phyloP scores from a whole-genome alignment of 2,329 filamentous ascomycete genomes.

The Hortaea sp. region DNA sequence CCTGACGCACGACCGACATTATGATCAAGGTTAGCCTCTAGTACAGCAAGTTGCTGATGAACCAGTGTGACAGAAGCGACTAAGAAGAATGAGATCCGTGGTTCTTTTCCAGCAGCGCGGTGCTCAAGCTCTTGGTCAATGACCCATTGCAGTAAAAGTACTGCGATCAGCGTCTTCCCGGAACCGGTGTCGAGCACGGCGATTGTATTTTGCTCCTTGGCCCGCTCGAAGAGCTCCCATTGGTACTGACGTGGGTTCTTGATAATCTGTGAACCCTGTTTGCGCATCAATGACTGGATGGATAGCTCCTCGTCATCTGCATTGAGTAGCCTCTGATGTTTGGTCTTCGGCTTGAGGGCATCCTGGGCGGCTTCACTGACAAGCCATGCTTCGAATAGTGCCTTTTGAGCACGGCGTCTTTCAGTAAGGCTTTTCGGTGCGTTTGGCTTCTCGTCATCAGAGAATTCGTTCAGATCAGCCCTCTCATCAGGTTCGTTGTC shows the following conservation, averaged over 20 bases:
- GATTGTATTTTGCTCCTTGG: conserved; percentile 77
- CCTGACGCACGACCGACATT: conserved; percentile 67
- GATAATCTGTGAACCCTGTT: conserved; percentile 51
- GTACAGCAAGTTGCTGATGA: conserved; percentile 76
- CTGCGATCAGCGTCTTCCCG: conserved; percentile 93
- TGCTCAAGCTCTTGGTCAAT: conserved; percentile 68
- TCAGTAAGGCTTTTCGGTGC: conserved; percentile 22
- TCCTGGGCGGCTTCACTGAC: conserved; percentile 33
- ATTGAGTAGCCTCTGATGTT: conserved; percentile 19
- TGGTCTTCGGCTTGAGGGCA: conserved; percentile 30
- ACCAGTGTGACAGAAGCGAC: conserved; percentile 80
- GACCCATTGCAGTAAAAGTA: conserved; percentile 66
- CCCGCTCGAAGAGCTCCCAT: conserved; percentile 77
- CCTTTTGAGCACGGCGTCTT: conserved; percentile 32
- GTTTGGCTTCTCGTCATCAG: conserved; percentile 14
- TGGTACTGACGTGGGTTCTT: conserved; percentile 82
- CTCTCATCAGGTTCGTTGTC: neutral
- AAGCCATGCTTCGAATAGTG: conserved; percentile 33
- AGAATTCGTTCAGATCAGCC: conserved; percentile 3
- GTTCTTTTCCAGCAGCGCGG: conserved; percentile 49
- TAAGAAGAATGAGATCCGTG: conserved; percentile 73
- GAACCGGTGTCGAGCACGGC: conserved; percentile 92
- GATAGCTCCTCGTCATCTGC: conserved; percentile 40
- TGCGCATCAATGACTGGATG: conserved; percentile 43
- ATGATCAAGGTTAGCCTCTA: conserved; percentile 71